phyloP scores from a whole-genome alignment of 805 yeast species.

The Lipomyces sp. region DNA sequence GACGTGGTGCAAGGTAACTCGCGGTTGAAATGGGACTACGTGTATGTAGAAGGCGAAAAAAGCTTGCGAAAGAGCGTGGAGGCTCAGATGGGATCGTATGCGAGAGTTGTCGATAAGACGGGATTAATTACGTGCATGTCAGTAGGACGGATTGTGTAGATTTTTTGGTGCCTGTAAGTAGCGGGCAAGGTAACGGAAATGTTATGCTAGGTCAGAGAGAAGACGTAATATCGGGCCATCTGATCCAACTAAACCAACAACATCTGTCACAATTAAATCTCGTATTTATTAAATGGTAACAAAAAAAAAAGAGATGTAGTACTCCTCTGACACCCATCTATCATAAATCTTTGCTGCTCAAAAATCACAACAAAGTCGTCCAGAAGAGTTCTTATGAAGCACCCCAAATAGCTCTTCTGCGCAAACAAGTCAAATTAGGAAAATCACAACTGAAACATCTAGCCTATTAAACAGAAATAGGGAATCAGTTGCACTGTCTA shows the following conservation, averaged over 20 bases:
- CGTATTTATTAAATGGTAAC: slow-evolving; percentile 2
- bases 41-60: slow-evolving; percentile 19
- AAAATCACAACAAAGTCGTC: slow-evolving; percentile 17
- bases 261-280: neutral
- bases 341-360: slow-evolving; percentile 20
- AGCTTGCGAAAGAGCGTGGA: slow-evolving; percentile 9
- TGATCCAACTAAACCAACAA: neutral
- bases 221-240: neutral
- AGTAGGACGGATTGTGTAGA: slow-evolving; percentile 1
- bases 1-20: neutral
- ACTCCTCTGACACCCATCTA: slow-evolving; percentile 40
- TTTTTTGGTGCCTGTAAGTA: neutral
- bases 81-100: neutral
- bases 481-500: slow-evolving; percentile 31
- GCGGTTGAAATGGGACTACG: slow-evolving; percentile 21
- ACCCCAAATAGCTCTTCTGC: slow-evolving; percentile 15
- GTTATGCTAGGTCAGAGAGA: no score
- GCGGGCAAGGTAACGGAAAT: neutral
- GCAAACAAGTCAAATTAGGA: slow-evolving; percentile 11
- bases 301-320: slow-evolving; percentile 21
- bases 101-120: neutral
- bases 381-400: slow-evolving; percentile 38
- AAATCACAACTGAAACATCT: slow-evolving; percentile 18
- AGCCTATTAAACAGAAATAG: neutral
- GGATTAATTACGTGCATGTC: slow-evolving; percentile 4